These are phyloP conservation scores for Hamiltosporidium magnivora DNA, from an alignment of 371 early-diverging fungal species.

Conservation along the genomic window DNA sequence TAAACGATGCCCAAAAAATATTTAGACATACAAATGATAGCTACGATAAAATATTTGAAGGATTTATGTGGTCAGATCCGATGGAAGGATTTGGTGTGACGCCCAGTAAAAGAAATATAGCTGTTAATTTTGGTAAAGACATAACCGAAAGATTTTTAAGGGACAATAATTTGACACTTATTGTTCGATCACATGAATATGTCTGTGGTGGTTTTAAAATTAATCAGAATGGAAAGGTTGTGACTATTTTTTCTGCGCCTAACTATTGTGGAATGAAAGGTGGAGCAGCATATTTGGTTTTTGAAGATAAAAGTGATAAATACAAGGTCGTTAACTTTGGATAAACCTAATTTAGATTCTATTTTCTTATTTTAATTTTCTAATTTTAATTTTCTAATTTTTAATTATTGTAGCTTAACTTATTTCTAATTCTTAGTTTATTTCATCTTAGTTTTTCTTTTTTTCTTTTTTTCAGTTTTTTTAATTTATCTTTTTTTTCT, in stretches of 20 bases:
- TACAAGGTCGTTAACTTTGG: too few relatives aligned
- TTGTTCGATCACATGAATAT: constrained; percentile 89
- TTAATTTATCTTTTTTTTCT: too few relatives aligned
- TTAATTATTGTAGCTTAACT: too few relatives aligned
- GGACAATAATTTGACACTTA: constrained; percentile 66
- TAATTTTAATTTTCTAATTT: too few relatives aligned
- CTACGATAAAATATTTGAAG: constrained; percentile 60
- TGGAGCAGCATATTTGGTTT: background rate
- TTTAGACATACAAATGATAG: constrained; percentile 64
- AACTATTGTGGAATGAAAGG: constrained; percentile 67
- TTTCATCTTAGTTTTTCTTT: too few relatives aligned
- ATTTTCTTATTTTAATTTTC: too few relatives aligned
- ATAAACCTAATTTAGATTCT: too few relatives aligned
- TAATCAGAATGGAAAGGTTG: constrained; percentile 72
- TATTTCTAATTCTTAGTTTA: too few relatives aligned
- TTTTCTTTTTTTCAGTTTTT: too few relatives aligned
- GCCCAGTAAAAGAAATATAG: constrained; percentile 67
- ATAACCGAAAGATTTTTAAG: constrained; percentile 76
- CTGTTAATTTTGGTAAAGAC: constrained; percentile 72
- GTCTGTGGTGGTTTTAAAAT: constrained; percentile 80
- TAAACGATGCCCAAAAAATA: constrained; percentile 63
- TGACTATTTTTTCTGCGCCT: constrained; percentile 62
- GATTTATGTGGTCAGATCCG: constrained; percentile 91
- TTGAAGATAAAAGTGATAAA: background rate
- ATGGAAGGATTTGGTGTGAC: constrained; percentile 63